Evolutionary conservation across 331 rosid species (phyloP).

Genomic region (Dryas integrifolia): DNA sequence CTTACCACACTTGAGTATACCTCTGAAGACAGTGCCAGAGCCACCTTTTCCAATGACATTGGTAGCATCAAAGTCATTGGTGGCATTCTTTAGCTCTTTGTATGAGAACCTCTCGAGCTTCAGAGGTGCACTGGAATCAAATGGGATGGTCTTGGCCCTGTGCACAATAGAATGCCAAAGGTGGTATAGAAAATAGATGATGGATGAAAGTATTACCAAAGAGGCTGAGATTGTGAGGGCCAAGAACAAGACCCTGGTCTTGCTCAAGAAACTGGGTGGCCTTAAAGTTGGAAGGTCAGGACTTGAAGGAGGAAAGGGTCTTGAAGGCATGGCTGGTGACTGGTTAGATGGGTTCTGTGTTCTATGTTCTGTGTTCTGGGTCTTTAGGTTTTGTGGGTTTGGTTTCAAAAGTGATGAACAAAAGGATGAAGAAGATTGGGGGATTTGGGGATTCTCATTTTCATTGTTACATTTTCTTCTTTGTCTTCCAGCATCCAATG

Average conservation of each 20-base stretch:
- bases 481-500: conserved; percentile 47
- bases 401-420: conserved; percentile 28
- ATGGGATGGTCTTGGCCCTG: conserved; percentile 75
- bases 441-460: conserved; percentile 12
- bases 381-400: conserved; percentile 26
- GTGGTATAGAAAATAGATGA: conserved; percentile 71
- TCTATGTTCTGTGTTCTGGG: neutral
- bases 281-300: conserved; percentile 39
- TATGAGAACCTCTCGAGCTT: conserved; percentile 78
- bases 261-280: conserved; percentile 42
- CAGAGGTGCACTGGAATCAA: conserved; percentile 74
- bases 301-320: conserved; percentile 39
- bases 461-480: conserved; percentile 21
- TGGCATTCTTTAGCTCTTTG: conserved; percentile 76
- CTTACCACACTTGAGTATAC: conserved; percentile 62
- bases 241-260: conserved; percentile 63
- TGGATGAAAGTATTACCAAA: conserved; percentile 60
- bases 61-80: conserved; percentile 56
- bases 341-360: conserved; percentile 16
- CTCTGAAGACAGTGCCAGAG: conserved; percentile 87
- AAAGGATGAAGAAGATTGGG: conserved; percentile 22
- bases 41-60: conserved; percentile 92
- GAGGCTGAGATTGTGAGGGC: conserved; percentile 80
- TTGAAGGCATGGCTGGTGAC: conserved; percentile 64
- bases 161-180: conserved; percentile 65